These are phyloP conservation scores for Didymella arachidicola DNA, from an alignment of 2,329 filamentous ascomycete species.

Conservation along the genomic window DNA sequence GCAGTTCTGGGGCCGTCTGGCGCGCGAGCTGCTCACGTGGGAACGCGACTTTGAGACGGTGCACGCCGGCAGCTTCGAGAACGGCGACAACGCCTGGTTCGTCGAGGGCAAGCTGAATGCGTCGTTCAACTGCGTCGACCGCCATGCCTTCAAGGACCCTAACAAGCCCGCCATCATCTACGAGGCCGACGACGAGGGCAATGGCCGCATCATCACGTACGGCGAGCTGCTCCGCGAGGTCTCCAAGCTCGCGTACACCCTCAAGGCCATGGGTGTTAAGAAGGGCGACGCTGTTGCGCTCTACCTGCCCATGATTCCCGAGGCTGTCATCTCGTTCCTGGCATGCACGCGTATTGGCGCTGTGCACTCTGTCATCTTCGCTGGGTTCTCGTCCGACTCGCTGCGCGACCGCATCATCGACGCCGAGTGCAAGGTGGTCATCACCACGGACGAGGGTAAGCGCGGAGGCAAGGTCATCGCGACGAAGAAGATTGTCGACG, in stretches of 20 bases:
- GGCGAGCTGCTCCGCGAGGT: slow-evolving; percentile 92
- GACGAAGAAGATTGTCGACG: slow-evolving; percentile 99
- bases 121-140: slow-evolving; percentile 96
- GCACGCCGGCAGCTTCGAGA: slow-evolving; percentile 73
- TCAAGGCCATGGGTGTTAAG: slow-evolving; percentile 94
- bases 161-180: slow-evolving; percentile 97
- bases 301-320: slow-evolving; percentile 98
- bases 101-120: slow-evolving; percentile 92
- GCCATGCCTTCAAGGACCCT: slow-evolving; percentile 94
- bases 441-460: slow-evolving; percentile 97
- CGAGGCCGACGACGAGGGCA: slow-evolving; percentile 88
- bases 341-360: slow-evolving; percentile 93
- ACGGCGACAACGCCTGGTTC: slow-evolving; percentile 94
- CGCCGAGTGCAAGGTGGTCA: slow-evolving; percentile 88
- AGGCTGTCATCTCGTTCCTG: slow-evolving; percentile 89
- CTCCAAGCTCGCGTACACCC: slow-evolving; percentile 81
- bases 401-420: slow-evolving; percentile 94
- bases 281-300: slow-evolving; percentile 98
- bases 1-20: slow-evolving; percentile 87
- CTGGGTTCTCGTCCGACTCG: slow-evolving; percentile 95
- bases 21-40: slow-evolving; percentile 90
- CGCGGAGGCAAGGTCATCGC: slow-evolving; percentile 96
- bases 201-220: slow-evolving; percentile 91
- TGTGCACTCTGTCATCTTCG: slow-evolving; percentile 96
- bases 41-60: slow-evolving; percentile 92